phyloP scores from a whole-genome alignment of 1,139 yeast species.

The Kodamaea suecica region DNA sequence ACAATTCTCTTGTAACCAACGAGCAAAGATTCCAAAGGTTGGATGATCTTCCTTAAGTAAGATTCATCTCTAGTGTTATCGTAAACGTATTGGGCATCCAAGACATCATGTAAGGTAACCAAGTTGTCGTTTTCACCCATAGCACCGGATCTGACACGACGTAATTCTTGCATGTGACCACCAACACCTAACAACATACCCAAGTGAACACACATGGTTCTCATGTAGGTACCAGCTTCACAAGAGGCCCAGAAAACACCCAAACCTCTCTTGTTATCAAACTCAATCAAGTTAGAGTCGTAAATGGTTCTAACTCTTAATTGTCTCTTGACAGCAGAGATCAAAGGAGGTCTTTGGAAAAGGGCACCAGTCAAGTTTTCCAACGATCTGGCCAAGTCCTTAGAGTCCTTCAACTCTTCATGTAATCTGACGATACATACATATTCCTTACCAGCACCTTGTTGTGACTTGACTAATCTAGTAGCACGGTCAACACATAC shows the following conservation, averaged over 20 bases:
- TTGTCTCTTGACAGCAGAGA: constrained; percentile 98
- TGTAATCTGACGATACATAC: constrained; percentile 96
- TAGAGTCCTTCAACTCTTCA: constrained; percentile 86
- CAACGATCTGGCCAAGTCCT: constrained; percentile 81
- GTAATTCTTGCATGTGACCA: constrained; percentile 99
- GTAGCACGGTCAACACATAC: constrained; percentile 98
- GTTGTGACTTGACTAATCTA: constrained; percentile 95
- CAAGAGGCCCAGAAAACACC: constrained; percentile 99
- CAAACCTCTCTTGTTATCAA: constrained; percentile 93
- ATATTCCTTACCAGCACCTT: constrained; percentile 99
- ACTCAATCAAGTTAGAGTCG: constrained; percentile 92
- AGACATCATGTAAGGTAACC: constrained; percentile 94
- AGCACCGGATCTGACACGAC: constrained; percentile 99
- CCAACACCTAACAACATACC: constrained; percentile 99
- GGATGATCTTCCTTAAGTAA: constrained; percentile 88
- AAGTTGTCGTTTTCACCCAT: constrained; percentile 83
- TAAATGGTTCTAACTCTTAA: constrained; percentile 96
- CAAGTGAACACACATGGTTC: constrained; percentile 96
- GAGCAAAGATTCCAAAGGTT: constrained; percentile 90
- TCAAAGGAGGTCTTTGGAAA: constrained; percentile 98
- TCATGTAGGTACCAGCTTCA: constrained; percentile 99
- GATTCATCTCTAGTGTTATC: constrained; percentile 97
- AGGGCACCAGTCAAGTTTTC: constrained; percentile 97
- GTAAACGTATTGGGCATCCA: constrained; percentile 97
- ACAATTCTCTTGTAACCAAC: constrained; percentile 96